Evolutionary conservation across 495 filamentous ascomycete species (phyloP).

Genomic region (Penicillium ucsense): DNA sequence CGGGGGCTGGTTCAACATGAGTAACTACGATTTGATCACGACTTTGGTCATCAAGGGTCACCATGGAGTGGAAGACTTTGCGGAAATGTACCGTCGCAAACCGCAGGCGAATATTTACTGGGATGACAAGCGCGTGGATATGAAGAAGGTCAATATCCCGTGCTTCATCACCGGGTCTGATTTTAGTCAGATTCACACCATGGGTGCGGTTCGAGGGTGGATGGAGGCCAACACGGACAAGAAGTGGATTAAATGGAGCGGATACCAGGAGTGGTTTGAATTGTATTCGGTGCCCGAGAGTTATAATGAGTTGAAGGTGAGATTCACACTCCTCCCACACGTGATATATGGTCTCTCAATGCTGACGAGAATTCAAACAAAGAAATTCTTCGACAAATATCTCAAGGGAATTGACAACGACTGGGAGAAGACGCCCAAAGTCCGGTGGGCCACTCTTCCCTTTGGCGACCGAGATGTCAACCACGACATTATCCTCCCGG

Average conservation of each 20-base stretch:
- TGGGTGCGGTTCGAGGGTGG: slow-evolving; percentile 29
- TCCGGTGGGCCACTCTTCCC: slow-evolving; percentile 20
- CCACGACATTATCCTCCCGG: slow-evolving; percentile 14
- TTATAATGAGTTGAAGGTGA: neutral
- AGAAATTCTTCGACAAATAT: slow-evolving; percentile 1
- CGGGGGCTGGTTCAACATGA: slow-evolving; percentile 40
- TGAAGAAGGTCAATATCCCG: slow-evolving; percentile 13
- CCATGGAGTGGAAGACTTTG: slow-evolving; percentile 17
- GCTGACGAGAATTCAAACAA: no score
- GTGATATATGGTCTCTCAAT: neutral
- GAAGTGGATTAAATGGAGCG: slow-evolving; percentile 16
- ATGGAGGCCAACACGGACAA: slow-evolving; percentile 14
- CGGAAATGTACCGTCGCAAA: slow-evolving; percentile 7
- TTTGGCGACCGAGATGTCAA: slow-evolving; percentile 17
- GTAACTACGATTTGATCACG: slow-evolving; percentile 5
- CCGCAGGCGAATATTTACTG: slow-evolving; percentile 14
- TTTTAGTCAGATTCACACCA: slow-evolving; percentile 23
- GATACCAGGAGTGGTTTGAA: slow-evolving; percentile 35
- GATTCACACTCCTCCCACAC: neutral
- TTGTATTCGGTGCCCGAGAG: slow-evolving; percentile 17
- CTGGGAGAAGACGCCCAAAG: slow-evolving; percentile 32
- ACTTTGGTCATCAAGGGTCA: slow-evolving; percentile 7
- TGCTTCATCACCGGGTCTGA: slow-evolving; percentile 15
- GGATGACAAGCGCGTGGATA: slow-evolving; percentile 13
- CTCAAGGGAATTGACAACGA: slow-evolving; percentile 1